Conservation (phyloP, 306 rosid species). For the Lagenaria siceraria region DNA sequence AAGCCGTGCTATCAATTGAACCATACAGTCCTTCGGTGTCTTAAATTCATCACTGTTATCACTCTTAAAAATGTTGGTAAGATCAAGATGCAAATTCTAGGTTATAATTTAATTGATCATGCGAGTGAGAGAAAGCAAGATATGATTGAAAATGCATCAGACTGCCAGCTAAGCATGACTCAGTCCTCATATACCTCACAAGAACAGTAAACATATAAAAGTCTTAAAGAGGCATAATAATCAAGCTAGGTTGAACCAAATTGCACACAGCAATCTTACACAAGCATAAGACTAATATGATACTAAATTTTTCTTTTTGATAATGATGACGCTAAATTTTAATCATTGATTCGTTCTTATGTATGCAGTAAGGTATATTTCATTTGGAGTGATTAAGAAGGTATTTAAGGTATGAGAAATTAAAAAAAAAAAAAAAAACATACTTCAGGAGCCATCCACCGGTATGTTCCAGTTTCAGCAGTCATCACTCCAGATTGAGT, state of each 20-base stretch:
- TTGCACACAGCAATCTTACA: background rate
- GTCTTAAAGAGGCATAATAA: background rate
- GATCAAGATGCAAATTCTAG: background rate
- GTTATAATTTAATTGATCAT: background rate
- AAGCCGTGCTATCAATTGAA: background rate
- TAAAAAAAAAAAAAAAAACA: background rate
- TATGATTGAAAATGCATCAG: background rate
- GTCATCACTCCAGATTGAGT: slow-evolving; percentile 96
- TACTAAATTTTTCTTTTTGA: background rate
- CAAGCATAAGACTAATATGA: background rate
- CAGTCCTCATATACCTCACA: background rate
- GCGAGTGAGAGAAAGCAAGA: background rate
- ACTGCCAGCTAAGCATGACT: background rate
- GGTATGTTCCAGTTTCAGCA: slow-evolving; percentile 99
- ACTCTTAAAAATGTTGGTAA: background rate
- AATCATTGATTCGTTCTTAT: background rate
- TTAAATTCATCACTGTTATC: background rate
- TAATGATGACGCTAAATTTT: too few relatives aligned
- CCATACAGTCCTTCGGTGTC: background rate
- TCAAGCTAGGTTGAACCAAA: background rate
- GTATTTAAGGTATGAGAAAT: background rate
- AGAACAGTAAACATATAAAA: background rate
- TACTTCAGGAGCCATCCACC: slow-evolving; percentile 99
- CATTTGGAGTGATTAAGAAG: background rate
- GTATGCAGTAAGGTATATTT: background rate